Base-by-base conservation (phyloP, 164 flowering plant species). In the Magnolia changhungtana region DNA sequence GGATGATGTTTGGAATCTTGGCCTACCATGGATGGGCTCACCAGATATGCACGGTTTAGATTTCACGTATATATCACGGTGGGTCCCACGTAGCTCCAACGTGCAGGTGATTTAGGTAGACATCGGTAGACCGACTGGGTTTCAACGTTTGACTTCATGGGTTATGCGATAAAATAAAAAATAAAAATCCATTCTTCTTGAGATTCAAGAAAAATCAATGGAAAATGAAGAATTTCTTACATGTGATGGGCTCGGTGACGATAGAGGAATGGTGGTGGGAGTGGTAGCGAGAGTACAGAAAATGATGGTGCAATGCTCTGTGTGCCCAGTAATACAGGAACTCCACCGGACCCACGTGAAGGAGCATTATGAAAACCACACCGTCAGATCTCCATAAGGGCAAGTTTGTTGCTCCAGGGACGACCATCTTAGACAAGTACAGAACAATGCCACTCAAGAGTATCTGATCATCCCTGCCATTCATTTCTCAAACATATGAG, bases 261-360 rank as follows among this genome's bases (percentile, higher is more conserved):
- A 86, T 72, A 16, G 29, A 27, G 29, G 29, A 27, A 27, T 27
- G 29, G 29, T 27, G 29, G 2, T 27, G 29, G 2, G 29, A 27
- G 29, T 27, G 29, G 29, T 27, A 27, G 29, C 29, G 29, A 27
- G 29, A 27, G 83, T 84, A 88, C 50, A 88, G 85, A 71, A 67
- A 86, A 71, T 86, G 88, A 75, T 88, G 90, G 75, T 88, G 90
- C 21, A 88, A 68, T 1, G 88, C 87, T 67, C 90, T 75, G 67
- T 87, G 90, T 19, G 81, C 61, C 90, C 90, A 87, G 51, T 86
- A 85, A 78, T 87, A 87, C 2, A 87, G 64, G 71, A 84, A 84
- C 82, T 87, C 90, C 10, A 87, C 86, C 0, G 86, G 90, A n/a
- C 88, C 88, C 19, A 50, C 37, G 50, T 87, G 90, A 19, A 83